Evolutionary conservation across 2,329 filamentous ascomycete species (phyloP), one percentile per base, ranked within the genome.

Genomic region (Ceratocystis cacaofunesta): DNA sequence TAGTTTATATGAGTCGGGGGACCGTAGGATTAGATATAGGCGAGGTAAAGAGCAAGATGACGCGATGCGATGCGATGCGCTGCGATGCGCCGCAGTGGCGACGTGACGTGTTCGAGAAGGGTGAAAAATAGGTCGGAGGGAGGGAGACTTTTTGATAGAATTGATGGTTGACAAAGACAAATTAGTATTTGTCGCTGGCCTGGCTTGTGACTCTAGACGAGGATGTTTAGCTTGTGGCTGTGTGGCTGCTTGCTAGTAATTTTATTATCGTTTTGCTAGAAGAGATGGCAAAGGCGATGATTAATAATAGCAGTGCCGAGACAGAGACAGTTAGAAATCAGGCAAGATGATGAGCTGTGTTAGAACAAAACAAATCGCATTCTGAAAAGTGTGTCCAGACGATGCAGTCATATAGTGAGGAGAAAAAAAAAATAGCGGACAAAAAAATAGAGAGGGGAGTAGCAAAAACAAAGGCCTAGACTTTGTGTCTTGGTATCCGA

Each of bases 51-150:
- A 41, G 50, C 28, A n/a, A 62, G 25, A 30, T 30, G 61, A 36
- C 55, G 52, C 52, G 52, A 55, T 55, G 55, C 55, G 55, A n/a
- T 58, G 55, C 28, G 30, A 17, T 52, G 48, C 48, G 22, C 19
- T 52, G 48, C 48, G 30, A 58, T 36, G 55, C 55, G 55, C 55
- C 55, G 30, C 15, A 25, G 55, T 58, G 30, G 55, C 55, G 55
- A 58, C 55, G 55, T 58, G 55, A 58, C 55, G 55, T 58, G 55
- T 58, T 58, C n/a, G 22, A n/a, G 28, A 58, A n/a, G 55, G 36
- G 36, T 41, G 36, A 41, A 32, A 58, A 36, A 19, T 36, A 58
- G 55, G 36, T 41, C 36, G 36, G 12, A 10, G 36, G 36, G 36
- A 41, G 36, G 36, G 12, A 15, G 10, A 15, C 36, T 15, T 41